phyloP scores from a whole-genome alignment of 352 stramenopile species.

The Phytopythium ostracodes region DNA sequence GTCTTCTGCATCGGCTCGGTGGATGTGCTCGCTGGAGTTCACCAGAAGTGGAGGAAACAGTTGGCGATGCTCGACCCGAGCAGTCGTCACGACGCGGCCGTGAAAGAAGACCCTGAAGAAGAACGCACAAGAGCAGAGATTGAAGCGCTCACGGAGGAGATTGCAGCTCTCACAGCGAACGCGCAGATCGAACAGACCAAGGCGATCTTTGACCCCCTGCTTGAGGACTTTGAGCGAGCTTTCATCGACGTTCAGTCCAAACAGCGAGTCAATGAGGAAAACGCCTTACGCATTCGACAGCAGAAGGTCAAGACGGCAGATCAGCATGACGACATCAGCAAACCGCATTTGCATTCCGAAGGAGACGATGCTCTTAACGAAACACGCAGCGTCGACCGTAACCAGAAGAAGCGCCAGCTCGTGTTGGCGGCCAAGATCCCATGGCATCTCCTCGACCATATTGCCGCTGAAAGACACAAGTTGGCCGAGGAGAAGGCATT shows the following conservation, averaged over 20 bases:
- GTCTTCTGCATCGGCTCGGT: slow-evolving; percentile 46
- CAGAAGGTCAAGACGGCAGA: neutral
- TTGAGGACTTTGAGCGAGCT: slow-evolving; percentile 43
- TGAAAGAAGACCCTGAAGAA: slow-evolving; percentile 19
- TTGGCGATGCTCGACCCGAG: slow-evolving; percentile 11
- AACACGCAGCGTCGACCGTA: slow-evolving; percentile 10
- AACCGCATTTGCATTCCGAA: neutral
- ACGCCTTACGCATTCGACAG: neutral
- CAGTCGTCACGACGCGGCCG: neutral
- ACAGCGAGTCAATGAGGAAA: slow-evolving; percentile 20
- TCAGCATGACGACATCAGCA: neutral
- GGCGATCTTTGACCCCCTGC: slow-evolving; percentile 60
- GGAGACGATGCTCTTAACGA: neutral
- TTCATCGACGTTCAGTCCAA: slow-evolving; percentile 39
- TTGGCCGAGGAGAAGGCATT: slow-evolving; percentile 54
- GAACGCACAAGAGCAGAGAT: slow-evolving; percentile 9
- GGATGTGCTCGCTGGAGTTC: slow-evolving; percentile 44
- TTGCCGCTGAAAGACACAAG: slow-evolving; percentile 39
- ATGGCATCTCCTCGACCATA: slow-evolving; percentile 66
- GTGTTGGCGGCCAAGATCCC: slow-evolving; percentile 50
- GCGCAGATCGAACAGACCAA: slow-evolving; percentile 59
- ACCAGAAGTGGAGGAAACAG: slow-evolving; percentile 46
- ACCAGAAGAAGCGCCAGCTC: slow-evolving; percentile 28
- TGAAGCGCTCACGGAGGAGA: slow-evolving; percentile 1
- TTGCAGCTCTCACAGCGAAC: slow-evolving; percentile 3